Base-by-base conservation (phyloP, 1,284 basidiomycete genomes). In the Vanrija sp. region DNA sequence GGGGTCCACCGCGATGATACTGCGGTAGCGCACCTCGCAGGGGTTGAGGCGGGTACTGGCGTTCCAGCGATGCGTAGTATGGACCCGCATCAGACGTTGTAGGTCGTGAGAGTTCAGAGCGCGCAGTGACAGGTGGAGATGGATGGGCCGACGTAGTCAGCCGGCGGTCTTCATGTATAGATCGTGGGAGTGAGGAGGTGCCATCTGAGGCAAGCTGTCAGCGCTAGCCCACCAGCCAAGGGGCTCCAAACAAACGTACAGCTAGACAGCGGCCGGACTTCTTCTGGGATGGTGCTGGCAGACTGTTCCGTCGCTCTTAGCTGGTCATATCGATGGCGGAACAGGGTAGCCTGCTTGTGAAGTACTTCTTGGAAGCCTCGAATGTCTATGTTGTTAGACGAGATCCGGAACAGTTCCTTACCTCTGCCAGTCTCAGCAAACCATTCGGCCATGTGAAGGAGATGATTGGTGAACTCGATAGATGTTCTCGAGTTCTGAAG, bases 361-460 rank as follows among this genome's bases (percentile, higher is more conserved):
- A 44, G 28, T 26, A 18, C 44, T 52, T 43, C 34, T 52, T 28
- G 16, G 43, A 34, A 34, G 5, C 34, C 26, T 8, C 44, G 21
- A 21, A n/a, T 46, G n/a, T 21, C 44, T n/a, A 14, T 21, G 26
- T 10, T n/a, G 21, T 46, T 46, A n/a, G 44, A 28, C 21, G 12
- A 26, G 23, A 26, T 46, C 5, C 19, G 21, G 7, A 9, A 14
- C n/a, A 46, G n/a, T 25, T 46, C 44, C 28, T 26, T 26, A 46
- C 21, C 44, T n/a, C 57, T 49, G 10, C 58, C 57, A 14, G 12
- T 16, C 18, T 45, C 38, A 8, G 44, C 15, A 10, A 67, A 49
- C 66, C 63, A 70, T 9, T 64, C 65, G 9, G 59, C 58, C 58
- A 72, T 63, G 42, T 67, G 66, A n/a, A 68, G 49, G 10, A 75